phyloP scores from a whole-genome alignment of 345 rosid genomes.

The Euphorbia lathyris region DNA sequence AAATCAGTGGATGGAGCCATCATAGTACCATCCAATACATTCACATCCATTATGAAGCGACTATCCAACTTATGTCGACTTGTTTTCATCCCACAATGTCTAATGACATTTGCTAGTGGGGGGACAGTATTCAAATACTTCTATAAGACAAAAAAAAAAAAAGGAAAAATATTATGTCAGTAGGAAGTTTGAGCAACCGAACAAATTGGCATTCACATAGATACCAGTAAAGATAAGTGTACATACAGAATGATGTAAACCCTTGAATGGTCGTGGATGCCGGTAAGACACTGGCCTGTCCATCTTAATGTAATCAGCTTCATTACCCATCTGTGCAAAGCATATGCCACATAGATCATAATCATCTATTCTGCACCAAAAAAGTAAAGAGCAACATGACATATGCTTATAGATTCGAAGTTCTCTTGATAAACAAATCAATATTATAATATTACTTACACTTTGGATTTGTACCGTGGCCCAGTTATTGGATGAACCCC shows the following conservation, averaged over 20 bases:
- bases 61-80: conserved; percentile 60
- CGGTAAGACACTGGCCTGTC: conserved; percentile 52
- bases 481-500: conserved; percentile 90
- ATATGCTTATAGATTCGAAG: background rate
- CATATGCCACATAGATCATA: conserved; percentile 93
- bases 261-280: conserved; percentile 30
- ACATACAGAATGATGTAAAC: conserved; percentile 38
- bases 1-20: conserved; percentile 72
- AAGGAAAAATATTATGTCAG: background rate
- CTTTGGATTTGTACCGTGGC: conserved; percentile 80
- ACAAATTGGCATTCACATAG: background rate
- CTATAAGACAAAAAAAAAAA: background rate
- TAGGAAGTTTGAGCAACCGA: background rate
- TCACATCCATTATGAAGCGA: conserved; percentile 77
- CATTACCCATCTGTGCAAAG: conserved; percentile 65
- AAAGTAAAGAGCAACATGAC: background rate
- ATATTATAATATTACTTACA: conserved; percentile 54
- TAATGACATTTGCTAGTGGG: conserved; percentile 20
- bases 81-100: conserved; percentile 33
- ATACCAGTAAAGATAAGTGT: background rate
- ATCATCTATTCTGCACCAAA: conserved; percentile 57
- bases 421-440: background rate
- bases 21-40: conserved; percentile 73
- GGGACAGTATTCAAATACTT: conserved; percentile 29
- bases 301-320: conserved; percentile 59